Conservation (phyloP, 2,329 filamentous ascomycete species). For the Ophiosphaerella narmari region DNA sequence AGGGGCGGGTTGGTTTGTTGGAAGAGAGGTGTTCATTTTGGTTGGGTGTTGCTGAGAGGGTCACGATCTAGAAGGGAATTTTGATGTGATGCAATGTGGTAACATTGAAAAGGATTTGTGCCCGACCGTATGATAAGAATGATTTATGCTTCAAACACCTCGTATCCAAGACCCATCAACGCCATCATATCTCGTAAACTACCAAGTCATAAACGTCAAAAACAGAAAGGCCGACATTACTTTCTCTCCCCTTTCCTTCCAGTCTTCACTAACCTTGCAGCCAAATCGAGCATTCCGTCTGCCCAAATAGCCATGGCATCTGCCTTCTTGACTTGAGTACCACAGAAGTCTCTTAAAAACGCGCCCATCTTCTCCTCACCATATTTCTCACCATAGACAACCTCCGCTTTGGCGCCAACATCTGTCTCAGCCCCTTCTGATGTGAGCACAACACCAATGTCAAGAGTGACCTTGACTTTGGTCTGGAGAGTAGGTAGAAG, state of each 20-base stretch:
- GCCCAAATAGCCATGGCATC: conserved; percentile 49
- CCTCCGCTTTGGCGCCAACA: conserved; percentile 61
- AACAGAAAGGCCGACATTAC: conserved; percentile 4
- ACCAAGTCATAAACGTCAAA: conserved; percentile 7
- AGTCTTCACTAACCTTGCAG: conserved; percentile 49
- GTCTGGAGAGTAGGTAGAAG: conserved; percentile 69
- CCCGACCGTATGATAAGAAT: not conserved
- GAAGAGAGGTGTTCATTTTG: conserved; percentile 60
- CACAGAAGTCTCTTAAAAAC: conserved; percentile 64
- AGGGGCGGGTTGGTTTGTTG: conserved; percentile 47
- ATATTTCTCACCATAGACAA: conserved; percentile 79
- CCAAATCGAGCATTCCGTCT: conserved; percentile 51
- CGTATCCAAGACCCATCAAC: conserved; percentile 2
- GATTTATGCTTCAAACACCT: not conserved
- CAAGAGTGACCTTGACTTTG: conserved; percentile 68
- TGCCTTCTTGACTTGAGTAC: conserved; percentile 26
- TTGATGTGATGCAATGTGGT: not conserved
- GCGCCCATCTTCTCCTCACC: conserved; percentile 76
- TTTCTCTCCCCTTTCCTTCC: conserved; percentile 51
- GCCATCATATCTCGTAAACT: conserved; percentile 19
- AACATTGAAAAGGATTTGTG: not conserved
- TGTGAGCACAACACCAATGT: conserved; percentile 54
- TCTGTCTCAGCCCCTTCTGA: conserved; percentile 57
- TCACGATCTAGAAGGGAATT: conserved; percentile 47
- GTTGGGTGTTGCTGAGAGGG: conserved; percentile 51